Evolutionary conservation across 108 stramenopile species (phyloP), one percentile per base, ranked within the genome.

Genomic region (Cafeteria roenbergensis): DNA sequence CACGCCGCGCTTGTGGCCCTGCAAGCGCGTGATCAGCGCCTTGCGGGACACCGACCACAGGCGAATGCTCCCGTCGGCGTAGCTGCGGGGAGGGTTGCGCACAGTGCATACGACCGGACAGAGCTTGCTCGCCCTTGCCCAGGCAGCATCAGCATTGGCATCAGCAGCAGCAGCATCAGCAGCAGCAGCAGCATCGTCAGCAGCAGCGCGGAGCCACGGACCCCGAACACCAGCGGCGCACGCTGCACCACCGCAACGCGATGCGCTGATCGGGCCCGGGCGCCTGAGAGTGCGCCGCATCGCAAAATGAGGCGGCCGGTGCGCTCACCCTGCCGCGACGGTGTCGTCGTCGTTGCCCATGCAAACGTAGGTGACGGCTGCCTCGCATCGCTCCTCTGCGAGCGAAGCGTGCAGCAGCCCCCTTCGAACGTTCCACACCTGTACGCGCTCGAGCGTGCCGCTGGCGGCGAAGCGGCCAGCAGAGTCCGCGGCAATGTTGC

Each of bases 391-490:
- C 25, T 37, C 29, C 8, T 33, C 28, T 64, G 31, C 27, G 17
- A 30, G 24, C 12, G 21, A 26, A 28, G 0, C 0, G n/a, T 61
- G 22, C 62, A 62, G 34, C 24, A 69, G 48, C 25, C 77, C 79
- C 34, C 52, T 70, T 17, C 66, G 66, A 30, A 78, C 54, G 57
- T 73, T 78, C 79, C 79, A 80, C 27, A 78, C 74, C 28, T 71
- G 65, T 6, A 78, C 78, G 34, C 80, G 72, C 54, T 78, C 76
- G 25, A 80, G 67, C 33, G 74, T 76, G 29, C 71, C 73, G 34
- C 71, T 70, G 48, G 78, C 35, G 24, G 65, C 79, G 22, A 78
- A 51, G 29, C 48, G 42, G 29, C 77, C 79, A 0, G 70, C 51
- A 6, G 38, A 31, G 68, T 76, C 71, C 35, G 55, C 57, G 31